These are phyloP conservation scores for Talaromyces sp. DNA, from an alignment of 2,329 filamentous ascomycete species.

Conservation along the genomic window DNA sequence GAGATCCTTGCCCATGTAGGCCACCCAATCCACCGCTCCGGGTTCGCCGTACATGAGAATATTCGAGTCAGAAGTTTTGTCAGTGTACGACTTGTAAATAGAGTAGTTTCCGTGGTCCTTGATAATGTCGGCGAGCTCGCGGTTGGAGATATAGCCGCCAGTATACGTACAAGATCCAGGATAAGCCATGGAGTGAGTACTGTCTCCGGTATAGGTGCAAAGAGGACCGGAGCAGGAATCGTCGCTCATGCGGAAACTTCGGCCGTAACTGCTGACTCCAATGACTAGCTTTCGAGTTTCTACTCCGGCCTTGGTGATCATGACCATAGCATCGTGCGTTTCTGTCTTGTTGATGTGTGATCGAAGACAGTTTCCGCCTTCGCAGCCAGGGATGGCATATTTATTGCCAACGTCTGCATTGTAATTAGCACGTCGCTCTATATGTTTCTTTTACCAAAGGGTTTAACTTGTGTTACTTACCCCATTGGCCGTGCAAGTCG, in stretches of 20 bases:
- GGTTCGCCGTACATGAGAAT: constrained; percentile 10
- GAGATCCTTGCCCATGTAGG: constrained; percentile 8
- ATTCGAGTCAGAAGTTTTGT: constrained; percentile 8
- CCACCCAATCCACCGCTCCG: constrained; percentile 10
- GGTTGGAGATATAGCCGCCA: constrained; percentile 34
- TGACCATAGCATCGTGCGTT: constrained; percentile 27
- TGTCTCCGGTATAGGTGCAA: constrained; percentile 28
- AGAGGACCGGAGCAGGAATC: constrained; percentile 22
- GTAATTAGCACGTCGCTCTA: too few relatives aligned
- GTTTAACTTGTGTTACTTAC: background rate
- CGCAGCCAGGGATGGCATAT: constrained; percentile 19
- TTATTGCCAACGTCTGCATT: constrained; percentile 17
- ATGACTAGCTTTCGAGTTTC: constrained; percentile 26
- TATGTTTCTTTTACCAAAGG: constrained; percentile 6
- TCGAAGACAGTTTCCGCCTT: constrained; percentile 26
- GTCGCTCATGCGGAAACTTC: constrained; percentile 22
- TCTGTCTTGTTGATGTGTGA: constrained; percentile 39
- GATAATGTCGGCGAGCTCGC: constrained; percentile 34
- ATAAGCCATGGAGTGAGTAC: background rate
- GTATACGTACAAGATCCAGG: constrained; percentile 33
- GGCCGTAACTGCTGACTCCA: constrained; percentile 21
- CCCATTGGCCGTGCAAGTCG: constrained; percentile 24
- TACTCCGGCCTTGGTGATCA: constrained; percentile 36
- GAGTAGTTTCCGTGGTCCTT: background rate
- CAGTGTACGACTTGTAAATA: constrained; percentile 6